phyloP scores from a whole-genome alignment of 2,329 filamentous ascomycete genomes.

The Fusarium floridanum region DNA sequence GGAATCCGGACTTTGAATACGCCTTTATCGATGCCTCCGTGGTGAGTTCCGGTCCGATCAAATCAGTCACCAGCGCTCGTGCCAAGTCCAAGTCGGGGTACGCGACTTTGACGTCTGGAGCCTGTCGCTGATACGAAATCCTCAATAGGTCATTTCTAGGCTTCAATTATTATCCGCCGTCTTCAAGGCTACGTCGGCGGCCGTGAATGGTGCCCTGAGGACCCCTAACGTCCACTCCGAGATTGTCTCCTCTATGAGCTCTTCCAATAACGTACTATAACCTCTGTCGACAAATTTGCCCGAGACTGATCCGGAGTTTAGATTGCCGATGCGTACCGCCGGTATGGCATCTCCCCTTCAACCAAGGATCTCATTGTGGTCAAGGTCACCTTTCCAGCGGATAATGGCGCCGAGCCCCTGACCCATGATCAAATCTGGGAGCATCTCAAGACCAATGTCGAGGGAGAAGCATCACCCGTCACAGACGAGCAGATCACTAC shows the following conservation, averaged over 20 bases:
- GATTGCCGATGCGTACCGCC: slow-evolving; percentile 93
- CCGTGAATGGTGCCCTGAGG: slow-evolving; percentile 72
- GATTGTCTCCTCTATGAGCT: slow-evolving; percentile 82
- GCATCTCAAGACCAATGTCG: slow-evolving; percentile 73
- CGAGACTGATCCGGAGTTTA: slow-evolving; percentile 52
- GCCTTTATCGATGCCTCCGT: slow-evolving; percentile 89
- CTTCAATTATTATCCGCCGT: slow-evolving; percentile 80
- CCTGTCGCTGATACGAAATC: slow-evolving; percentile 13
- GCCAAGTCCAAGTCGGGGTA: slow-evolving; percentile 11
- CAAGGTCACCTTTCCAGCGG: slow-evolving; percentile 75
- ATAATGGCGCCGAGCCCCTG: slow-evolving; percentile 55
- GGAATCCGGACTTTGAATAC: slow-evolving; percentile 90
- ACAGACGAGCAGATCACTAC: slow-evolving; percentile 72
- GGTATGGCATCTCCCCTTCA: slow-evolving; percentile 81
- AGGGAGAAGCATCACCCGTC: slow-evolving; percentile 71
- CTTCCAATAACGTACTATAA: slow-evolving; percentile 80
- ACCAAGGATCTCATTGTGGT: slow-evolving; percentile 82
- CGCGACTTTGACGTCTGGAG: slow-evolving; percentile 21
- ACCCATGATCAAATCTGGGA: slow-evolving; percentile 62
- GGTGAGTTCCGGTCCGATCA: slow-evolving; percentile 60
- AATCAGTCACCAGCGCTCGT: neutral
- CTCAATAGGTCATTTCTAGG: slow-evolving; percentile 74
- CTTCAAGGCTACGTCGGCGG: slow-evolving; percentile 80
- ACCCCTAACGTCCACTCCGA: slow-evolving; percentile 92
- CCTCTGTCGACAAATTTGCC: neutral